These are phyloP conservation scores for Lasiodiplodia gonubiensis DNA, from an alignment of 2,329 filamentous ascomycete species.

Conservation along the genomic window DNA sequence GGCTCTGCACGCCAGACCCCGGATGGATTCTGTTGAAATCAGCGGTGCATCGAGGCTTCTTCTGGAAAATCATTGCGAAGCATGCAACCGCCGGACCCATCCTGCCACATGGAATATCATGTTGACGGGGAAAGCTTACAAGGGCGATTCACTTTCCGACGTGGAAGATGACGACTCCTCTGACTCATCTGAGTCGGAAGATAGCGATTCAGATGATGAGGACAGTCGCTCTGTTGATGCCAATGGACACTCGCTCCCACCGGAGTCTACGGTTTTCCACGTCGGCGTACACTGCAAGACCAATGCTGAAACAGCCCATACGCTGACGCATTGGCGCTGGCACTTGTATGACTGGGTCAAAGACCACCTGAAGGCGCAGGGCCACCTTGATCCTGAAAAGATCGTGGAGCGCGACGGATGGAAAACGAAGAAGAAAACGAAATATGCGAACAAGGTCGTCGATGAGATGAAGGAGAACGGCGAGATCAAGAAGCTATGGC, in stretches of 20 bases:
- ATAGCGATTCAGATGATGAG: slow-evolving; percentile 38
- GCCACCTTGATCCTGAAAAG: slow-evolving; percentile 62
- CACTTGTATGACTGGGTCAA: slow-evolving; percentile 76
- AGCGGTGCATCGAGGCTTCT: slow-evolving; percentile 37
- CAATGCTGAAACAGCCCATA: slow-evolving; percentile 73
- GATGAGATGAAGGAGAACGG: slow-evolving; percentile 66
- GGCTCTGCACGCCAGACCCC: slow-evolving; percentile 69
- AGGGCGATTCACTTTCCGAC: slow-evolving; percentile 68
- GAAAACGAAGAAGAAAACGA: slow-evolving; percentile 64
- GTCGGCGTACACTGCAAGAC: slow-evolving; percentile 63
- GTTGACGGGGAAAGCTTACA: slow-evolving; percentile 70
- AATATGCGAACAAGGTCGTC: slow-evolving; percentile 67
- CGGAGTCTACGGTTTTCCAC: slow-evolving; percentile 56
- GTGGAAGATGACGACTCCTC: slow-evolving; percentile 45
- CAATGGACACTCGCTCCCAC: slow-evolving; percentile 55
- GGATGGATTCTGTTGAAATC: slow-evolving; percentile 59
- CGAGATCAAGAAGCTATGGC: slow-evolving; percentile 67
- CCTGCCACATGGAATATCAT: slow-evolving; percentile 68
- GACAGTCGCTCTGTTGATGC: slow-evolving; percentile 54
- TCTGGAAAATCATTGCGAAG: slow-evolving; percentile 61
- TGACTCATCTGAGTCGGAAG: slow-evolving; percentile 38
- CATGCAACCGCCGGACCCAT: slow-evolving; percentile 73
- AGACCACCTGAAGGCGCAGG: slow-evolving; percentile 63
- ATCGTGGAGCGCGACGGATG: slow-evolving; percentile 66
- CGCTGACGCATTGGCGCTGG: slow-evolving; percentile 76